Conservation (phyloP, 768 basidiomycete genomes). For the Sutorius australiensis region DNA sequence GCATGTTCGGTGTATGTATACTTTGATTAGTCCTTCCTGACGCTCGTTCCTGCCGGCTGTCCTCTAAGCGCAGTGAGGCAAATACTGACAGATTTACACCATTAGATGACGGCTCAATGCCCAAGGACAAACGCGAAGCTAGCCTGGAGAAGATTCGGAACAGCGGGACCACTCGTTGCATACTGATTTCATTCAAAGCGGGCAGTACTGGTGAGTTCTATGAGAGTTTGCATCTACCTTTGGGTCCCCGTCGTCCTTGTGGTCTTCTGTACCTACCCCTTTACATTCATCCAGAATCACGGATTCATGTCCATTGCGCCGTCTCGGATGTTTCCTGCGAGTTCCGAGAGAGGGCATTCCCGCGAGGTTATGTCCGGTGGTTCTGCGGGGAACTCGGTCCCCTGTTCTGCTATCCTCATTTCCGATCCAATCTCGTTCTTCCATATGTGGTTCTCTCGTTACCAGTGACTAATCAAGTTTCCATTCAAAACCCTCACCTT, state of each 20-base stretch:
- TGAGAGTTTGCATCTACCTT: not conserved
- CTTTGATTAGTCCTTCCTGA: not conserved
- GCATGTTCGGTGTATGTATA: constrained; percentile 79
- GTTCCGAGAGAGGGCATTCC: not conserved
- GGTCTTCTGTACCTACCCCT: not conserved
- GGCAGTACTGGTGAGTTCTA: constrained; percentile 74
- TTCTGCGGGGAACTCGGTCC: not conserved
- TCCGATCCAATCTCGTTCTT: not conserved
- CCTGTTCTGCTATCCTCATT: not conserved
- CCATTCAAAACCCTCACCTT: not conserved
- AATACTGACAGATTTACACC: constrained; percentile 5
- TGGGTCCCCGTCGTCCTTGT: not conserved
- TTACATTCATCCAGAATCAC: not conserved
- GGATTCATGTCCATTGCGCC: not conserved
- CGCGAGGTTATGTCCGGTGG: not conserved
- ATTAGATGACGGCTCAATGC: constrained; percentile 88
- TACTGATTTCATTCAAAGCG: constrained; percentile 95
- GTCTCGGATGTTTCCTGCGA: not conserved
- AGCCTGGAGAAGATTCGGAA: constrained; percentile 70
- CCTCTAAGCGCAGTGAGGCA: not conserved
- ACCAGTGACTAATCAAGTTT: constrained; percentile 14
- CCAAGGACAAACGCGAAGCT: constrained; percentile 67
- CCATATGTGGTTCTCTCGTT: not conserved
- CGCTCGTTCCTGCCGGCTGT: not conserved
- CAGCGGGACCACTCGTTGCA: constrained; percentile 58